Conservation (phyloP, 371 early-diverging fungal genomes). For the Mortierella sp. region DNA sequence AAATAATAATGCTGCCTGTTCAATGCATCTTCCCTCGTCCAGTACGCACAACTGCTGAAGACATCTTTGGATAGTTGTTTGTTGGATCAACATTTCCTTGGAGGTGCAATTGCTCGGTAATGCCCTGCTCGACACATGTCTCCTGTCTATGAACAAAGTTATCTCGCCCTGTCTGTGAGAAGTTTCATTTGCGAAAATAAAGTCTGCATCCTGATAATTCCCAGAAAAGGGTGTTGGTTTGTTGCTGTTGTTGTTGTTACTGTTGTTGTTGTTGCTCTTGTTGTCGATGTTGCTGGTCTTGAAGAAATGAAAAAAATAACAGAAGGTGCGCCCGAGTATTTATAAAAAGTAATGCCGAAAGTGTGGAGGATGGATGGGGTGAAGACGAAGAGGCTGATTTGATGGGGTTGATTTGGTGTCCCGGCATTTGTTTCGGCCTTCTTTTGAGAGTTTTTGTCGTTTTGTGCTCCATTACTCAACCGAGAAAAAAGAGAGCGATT, state of each 20-base stretch:
- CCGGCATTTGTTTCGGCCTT: neutral
- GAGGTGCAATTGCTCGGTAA: neutral
- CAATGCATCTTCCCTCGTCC: neutral
- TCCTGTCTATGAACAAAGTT: neutral
- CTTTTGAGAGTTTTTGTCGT: neutral
- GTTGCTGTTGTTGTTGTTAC: neutral
- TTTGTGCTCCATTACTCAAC: neutral
- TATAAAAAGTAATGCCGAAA: neutral
- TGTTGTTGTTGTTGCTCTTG: neutral
- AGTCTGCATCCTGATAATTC: neutral
- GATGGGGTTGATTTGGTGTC: conserved; percentile 1
- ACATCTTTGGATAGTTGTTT: neutral
- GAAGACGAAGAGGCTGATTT: neutral
- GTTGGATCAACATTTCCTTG: neutral
- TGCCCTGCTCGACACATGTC: neutral
- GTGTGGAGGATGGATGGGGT: neutral
- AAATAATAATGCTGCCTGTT: neutral
- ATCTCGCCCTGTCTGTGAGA: neutral
- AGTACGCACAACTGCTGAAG: neutral
- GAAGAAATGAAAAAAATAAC: neutral
- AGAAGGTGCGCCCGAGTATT: neutral
- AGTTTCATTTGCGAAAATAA: neutral
- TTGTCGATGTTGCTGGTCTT: neutral
- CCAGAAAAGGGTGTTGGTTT: neutral
- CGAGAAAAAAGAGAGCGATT: neutral